Evolutionary conservation across 2,329 filamentous ascomycete species (phyloP).

Genomic region (Nemania bipapillata): DNA sequence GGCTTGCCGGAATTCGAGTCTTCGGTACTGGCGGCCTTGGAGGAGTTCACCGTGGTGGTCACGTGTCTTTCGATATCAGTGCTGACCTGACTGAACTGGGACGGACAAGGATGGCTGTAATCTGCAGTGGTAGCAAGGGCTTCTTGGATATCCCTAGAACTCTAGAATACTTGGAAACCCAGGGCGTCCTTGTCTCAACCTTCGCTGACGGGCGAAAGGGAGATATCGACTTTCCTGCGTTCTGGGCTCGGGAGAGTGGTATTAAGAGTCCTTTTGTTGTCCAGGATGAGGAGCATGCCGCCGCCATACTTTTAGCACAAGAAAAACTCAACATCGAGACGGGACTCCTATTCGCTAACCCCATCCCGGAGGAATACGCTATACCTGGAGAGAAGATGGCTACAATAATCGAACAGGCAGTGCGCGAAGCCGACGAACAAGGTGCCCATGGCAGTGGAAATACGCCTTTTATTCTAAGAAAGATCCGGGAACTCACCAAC

Average conservation of each 20-base stretch:
- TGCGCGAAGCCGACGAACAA: slow-evolving; percentile 71
- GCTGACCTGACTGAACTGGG: slow-evolving; percentile 95
- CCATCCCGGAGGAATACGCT: slow-evolving; percentile 76
- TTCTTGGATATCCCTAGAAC: slow-evolving; percentile 93
- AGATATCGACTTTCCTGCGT: slow-evolving; percentile 86
- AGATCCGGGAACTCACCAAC: slow-evolving; percentile 81
- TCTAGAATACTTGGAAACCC: slow-evolving; percentile 78
- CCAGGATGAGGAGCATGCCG: slow-evolving; percentile 80
- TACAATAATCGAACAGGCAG: slow-evolving; percentile 72
- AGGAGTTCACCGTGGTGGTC: slow-evolving; percentile 89
- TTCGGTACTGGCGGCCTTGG: slow-evolving; percentile 96
- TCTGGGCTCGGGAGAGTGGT: slow-evolving; percentile 90
- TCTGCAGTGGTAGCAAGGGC: slow-evolving; percentile 93
- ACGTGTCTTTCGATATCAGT: slow-evolving; percentile 90
- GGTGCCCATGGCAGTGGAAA: slow-evolving; percentile 79
- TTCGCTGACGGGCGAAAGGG: slow-evolving; percentile 84
- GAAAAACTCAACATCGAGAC: slow-evolving; percentile 76
- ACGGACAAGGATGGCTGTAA: slow-evolving; percentile 84
- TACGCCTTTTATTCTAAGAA: slow-evolving; percentile 82
- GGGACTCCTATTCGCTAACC: slow-evolving; percentile 89
- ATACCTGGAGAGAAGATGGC: slow-evolving; percentile 79
- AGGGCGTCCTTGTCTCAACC: slow-evolving; percentile 84
- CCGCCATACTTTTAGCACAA: slow-evolving; percentile 87
- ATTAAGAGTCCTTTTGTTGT: slow-evolving; percentile 80
- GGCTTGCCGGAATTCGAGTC: slow-evolving; percentile 86